Evolutionary conservation across 805 yeast species (phyloP), one percentile per base, ranked within the genome.

Genomic region (Hanseniaspora mollemarum): DNA sequence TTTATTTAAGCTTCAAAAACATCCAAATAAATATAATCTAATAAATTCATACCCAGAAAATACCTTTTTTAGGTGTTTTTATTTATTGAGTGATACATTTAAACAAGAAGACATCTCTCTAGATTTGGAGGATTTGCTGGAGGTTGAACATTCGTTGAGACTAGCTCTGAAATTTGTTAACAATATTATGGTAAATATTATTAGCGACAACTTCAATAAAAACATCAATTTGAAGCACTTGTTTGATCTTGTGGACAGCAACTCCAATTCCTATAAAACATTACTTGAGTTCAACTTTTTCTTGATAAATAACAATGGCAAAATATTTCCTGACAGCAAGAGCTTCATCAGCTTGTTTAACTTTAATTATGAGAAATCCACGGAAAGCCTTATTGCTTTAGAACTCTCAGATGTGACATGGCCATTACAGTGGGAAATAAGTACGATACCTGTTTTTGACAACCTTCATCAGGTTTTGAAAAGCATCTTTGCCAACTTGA

Each of bases 201-300:
- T 46, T 12, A 46, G 25, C 1, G 10, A 10, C 4, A 19, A 24
- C 6, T 31, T 32, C 13, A 25, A 29, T 9, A 31, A 12, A 4
- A 16, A 33, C 2, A 32, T 46, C 4, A n/a, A 46, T 31, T 19
- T 48, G 26, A 16, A 24, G 2, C 32, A 25, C 25, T 32, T 48
- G 15, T 48, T 48, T 33, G 21, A 48, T 26, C 16, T 40, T 15
- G n/a, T 48, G 4, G 51, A 48, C 35, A 36, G 25, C 5, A 19
- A 32, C 15, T 48, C 51, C 2, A 24, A 15, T 3, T 13, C 16
- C 7, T 40, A 15, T 25, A 13, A n/a, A 7, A 33, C 12, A 3
- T 19, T 48, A 10, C 4, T 21, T 4, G 16, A 19, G 0, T 48
- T 40, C 25, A 24, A 35, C n/a, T 4, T 2, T 2, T 48, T 48